Percentiles rank a stretch among this genome's conserved stretches.
These are phyloP conservation scores for Pulveroboletus ravenelii DNA, from an alignment of 768 basidiomycete species.

Conservation along the genomic window DNA sequence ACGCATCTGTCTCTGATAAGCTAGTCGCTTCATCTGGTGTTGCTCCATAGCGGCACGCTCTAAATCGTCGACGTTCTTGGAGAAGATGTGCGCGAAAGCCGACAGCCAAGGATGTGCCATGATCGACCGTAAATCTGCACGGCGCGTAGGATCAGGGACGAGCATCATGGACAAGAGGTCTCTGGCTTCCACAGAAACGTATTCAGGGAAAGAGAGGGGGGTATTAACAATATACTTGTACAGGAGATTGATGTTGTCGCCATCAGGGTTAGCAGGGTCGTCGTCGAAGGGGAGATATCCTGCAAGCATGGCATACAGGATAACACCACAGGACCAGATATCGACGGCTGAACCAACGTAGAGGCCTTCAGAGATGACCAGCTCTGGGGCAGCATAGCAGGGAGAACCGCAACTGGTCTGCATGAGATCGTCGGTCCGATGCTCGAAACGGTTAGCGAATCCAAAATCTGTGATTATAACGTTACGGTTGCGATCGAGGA, in stretches of 20 bases:
- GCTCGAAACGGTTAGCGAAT: conserved; percentile 96
- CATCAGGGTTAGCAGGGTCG: conserved; percentile 96
- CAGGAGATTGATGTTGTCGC: conserved; percentile 97
- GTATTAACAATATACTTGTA: conserved; percentile 99
- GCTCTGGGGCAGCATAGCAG: conserved; percentile 96
- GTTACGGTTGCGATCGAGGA: conserved; percentile 94
- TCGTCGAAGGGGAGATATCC: conserved; percentile 99
- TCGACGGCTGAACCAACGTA: conserved; percentile 98
- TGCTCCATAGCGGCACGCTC: conserved; percentile 79
- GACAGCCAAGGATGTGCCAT: conserved; percentile 89
- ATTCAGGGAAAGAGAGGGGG: conserved; percentile 94
- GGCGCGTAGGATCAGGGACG: conserved; percentile 81
- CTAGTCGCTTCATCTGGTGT: conserved; percentile 77
- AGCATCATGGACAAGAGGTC: conserved; percentile 89
- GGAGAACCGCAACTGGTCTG: conserved; percentile 96
- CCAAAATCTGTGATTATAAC: conserved; percentile 99
- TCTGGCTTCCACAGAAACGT: conserved; percentile 78
- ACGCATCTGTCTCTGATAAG: conserved; percentile 78
- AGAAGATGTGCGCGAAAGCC: conserved; percentile 48
- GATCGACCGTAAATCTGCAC: conserved; percentile 70
- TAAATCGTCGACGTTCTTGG: conserved; percentile 68
- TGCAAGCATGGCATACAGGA: conserved; percentile 94
- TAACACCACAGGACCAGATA: conserved; percentile 96
- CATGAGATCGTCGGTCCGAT: conserved; percentile 92
- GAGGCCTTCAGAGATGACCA: conserved; percentile 94